phyloP scores from a whole-genome alignment of 2,329 filamentous ascomycete genomes.

The Penicillium occitanis region DNA sequence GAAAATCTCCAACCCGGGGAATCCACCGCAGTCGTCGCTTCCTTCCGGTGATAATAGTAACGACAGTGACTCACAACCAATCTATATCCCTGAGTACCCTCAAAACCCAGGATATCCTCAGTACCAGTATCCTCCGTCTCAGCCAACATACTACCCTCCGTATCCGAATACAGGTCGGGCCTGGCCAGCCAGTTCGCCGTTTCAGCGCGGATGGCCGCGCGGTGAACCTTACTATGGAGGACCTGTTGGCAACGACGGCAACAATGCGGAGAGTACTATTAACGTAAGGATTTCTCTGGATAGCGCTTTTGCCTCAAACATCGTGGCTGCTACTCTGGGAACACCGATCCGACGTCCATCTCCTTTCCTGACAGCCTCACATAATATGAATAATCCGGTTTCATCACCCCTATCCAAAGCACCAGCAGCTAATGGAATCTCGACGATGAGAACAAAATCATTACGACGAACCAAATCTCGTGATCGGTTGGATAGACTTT shows the following conservation, averaged over 20 bases:
- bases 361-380: slow-evolving; percentile 7
- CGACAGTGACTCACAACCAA: slow-evolving; percentile 7
- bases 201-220: slow-evolving; percentile 19
- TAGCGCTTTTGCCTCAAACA: slow-evolving; percentile 13
- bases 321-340: slow-evolving; percentile 18
- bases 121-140: slow-evolving; percentile 5
- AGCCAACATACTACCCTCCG: slow-evolving; percentile 8
- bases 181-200: slow-evolving; percentile 16
- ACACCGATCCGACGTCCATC: slow-evolving; percentile 4
- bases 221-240: slow-evolving; percentile 14
- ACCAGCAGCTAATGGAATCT: background rate
- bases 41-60: slow-evolving; percentile 1
- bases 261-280: slow-evolving; percentile 14
- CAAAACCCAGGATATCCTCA: slow-evolving; percentile 8
- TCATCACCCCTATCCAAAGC: background rate
- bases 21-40: slow-evolving; percentile 1
- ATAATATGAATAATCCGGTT: background rate
- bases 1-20: background rate
- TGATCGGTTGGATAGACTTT: slow-evolving; percentile 16
- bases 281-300: slow-evolving; percentile 19
- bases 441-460: slow-evolving; percentile 16
- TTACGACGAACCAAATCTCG: slow-evolving; percentile 20
- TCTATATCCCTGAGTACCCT: slow-evolving; percentile 15
- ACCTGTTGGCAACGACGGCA: slow-evolving; percentile 1
- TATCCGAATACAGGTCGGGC: slow-evolving; percentile 1